Evolutionary conservation across 2,329 filamentous ascomycete species (phyloP), one percentile per base, ranked within the genome.

Genomic region (Rutstroemia sydowiana): DNA sequence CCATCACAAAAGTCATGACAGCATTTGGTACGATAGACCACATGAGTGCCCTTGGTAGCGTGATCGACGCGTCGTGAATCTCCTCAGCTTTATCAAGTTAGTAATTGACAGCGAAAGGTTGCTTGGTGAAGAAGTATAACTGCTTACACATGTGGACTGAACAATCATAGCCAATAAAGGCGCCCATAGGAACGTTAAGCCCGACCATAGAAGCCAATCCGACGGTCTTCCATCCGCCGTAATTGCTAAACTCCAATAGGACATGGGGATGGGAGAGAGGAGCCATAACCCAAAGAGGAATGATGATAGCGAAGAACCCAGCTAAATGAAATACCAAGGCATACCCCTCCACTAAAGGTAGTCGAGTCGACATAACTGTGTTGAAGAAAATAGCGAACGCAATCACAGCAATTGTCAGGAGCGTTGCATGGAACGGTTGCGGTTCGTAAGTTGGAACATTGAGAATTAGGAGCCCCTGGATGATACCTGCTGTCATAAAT

Each of bases 301-400:
- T 64, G 57, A 76, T 54, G 14, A 75, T 65, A 2, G 62, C 70
- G 40, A 75, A 66, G 49, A 74, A 75, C 3, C 71, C 72, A 14
- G 70, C 54, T 5, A 73, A 59, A 52, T 76, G 73, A n/a, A 76
- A 61, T 26, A 71, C 62, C 5, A 76, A 61, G 16, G 74, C 65
- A 5, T 71, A 49, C 0, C 64, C 67, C 53, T 76, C 72, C 41
- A 76, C 59, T 10, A 68, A 58, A 1, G 74, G 70, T 28, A 75
- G 61, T 13, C 60, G 59, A 7, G 60, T 53, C 9, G 61, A 70
- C 2, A 71, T 62, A 20, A 68, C 63, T 0, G 70, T 73, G 58
- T 76, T 76, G 61, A 75, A 67, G 9, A 73, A 52, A 14, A 71
- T 64, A n/a, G 67, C 66, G 41, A 73, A 60, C 1, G 65, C 55